Evolutionary conservation across 1,284 basidiomycete species (phyloP).

Genomic region (Cutaneotrichosporon arboriforme): DNA sequence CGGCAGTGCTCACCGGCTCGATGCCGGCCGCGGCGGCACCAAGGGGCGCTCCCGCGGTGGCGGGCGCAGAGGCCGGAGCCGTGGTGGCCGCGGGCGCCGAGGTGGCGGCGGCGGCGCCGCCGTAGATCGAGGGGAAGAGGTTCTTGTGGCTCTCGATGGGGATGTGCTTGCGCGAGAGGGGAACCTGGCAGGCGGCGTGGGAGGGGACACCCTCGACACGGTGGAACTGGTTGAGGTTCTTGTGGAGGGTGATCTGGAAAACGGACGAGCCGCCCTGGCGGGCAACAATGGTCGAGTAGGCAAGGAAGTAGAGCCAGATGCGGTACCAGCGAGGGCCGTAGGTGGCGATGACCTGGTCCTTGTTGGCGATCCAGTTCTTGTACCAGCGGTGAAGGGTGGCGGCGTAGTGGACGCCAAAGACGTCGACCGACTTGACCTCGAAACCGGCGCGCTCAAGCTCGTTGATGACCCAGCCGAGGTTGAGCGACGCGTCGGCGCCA

Average conservation of each 20-base stretch:
- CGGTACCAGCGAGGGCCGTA: slow-evolving; percentile 90
- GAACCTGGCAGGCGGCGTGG: slow-evolving; percentile 52
- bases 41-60: too few species aligned
- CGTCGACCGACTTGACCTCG: slow-evolving; percentile 93
- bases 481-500: slow-evolving; percentile 91
- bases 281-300: slow-evolving; percentile 54
- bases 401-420: slow-evolving; percentile 94
- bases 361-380: slow-evolving; percentile 87
- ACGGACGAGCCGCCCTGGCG: slow-evolving; percentile 82
- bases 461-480: slow-evolving; percentile 89
- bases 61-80: background rate
- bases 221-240: slow-evolving; percentile 93
- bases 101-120: slow-evolving; percentile 3
- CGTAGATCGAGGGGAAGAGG: slow-evolving; percentile 29
- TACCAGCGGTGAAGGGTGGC: slow-evolving; percentile 94
- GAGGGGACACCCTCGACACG: slow-evolving; percentile 70
- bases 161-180: slow-evolving; percentile 8
- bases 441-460: slow-evolving; percentile 82
- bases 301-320: slow-evolving; percentile 86
- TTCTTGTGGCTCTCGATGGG: slow-evolving; percentile 34
- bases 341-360: slow-evolving; percentile 76
- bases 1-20: too few species aligned
- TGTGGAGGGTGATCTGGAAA: slow-evolving; percentile 94
- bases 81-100: background rate
- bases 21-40: too few species aligned